A percentile compares a stretch with the other conserved stretches of the same genome.
These are phyloP conservation scores for Alternaria sp. DNA, from an alignment of 2,329 filamentous ascomycete species.

Conservation along the genomic window DNA sequence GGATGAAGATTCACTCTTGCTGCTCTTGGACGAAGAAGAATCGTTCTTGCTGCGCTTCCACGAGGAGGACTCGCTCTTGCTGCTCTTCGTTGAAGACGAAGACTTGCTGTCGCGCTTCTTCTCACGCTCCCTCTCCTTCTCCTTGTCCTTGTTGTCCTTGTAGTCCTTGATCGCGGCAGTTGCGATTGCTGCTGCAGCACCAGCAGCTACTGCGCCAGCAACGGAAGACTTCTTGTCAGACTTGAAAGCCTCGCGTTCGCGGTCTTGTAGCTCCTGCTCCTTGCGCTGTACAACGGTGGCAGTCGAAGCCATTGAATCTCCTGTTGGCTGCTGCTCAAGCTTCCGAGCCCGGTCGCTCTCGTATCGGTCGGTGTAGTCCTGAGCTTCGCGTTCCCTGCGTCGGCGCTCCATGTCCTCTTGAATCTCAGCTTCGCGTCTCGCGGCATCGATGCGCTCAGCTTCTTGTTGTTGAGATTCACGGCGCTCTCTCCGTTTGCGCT, in stretches of 20 bases:
- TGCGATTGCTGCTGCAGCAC: constrained; percentile 41
- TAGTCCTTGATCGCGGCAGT: constrained; percentile 40
- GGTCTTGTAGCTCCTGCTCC: constrained; percentile 42
- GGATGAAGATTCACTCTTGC: not conserved
- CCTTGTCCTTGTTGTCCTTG: constrained; percentile 27
- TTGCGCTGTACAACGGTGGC: constrained; percentile 42
- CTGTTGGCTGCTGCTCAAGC: constrained; percentile 38
- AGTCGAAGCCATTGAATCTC: constrained; percentile 37
- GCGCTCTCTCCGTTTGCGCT: constrained; percentile 30
- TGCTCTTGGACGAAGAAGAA: constrained; percentile 8
- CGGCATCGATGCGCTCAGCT: constrained; percentile 29
- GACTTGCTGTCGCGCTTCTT: constrained; percentile 13
- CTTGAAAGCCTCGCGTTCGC: constrained; percentile 42
- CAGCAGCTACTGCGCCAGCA: constrained; percentile 44
- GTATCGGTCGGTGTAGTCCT: constrained; percentile 31
- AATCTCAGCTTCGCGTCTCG: constrained; percentile 38
- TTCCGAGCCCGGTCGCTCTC: constrained; percentile 29
- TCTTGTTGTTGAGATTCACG: constrained; percentile 38
- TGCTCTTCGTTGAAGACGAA: constrained; percentile 7
- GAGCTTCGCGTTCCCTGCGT: constrained; percentile 33
- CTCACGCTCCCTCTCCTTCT: constrained; percentile 17
- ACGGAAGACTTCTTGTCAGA: constrained; percentile 49
- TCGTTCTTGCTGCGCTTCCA: constrained; percentile 25
- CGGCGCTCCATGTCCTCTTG: constrained; percentile 33
- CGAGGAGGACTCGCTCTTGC: constrained; percentile 22